Evolutionary conservation across 2,329 filamentous ascomycete species (phyloP), one percentile per base, ranked within the genome.

Genomic region (Penicillium palitans): DNA sequence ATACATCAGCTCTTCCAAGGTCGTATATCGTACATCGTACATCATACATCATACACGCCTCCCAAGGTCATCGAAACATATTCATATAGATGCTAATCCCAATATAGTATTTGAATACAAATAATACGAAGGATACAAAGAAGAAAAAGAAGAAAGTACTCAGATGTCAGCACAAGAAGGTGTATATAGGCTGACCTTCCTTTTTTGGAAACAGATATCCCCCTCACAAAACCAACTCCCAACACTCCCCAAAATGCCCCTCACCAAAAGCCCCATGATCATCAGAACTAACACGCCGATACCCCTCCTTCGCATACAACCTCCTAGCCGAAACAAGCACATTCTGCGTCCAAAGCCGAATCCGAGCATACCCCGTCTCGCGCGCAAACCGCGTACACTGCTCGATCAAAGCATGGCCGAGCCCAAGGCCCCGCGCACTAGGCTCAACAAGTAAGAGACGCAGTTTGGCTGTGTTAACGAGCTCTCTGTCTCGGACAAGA

Each of bases 301-400:
- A 68, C 2, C 66, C 66, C 41, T 66, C 60, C 15, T 54, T 61
- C 3, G n/a, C 15, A 57, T 68, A 68, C 7, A 68, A 13, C 19
- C 52, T 42, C 42, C 63, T 52, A 37, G 66, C 63, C 24, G 61
- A 45, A 17, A 48, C 48, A 6, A 68, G 52, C 3, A 61, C 41
- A 27, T 61, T 63, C 35, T 64, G 54, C 17, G 64, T 68, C 61
- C 64, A 64, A 17, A 68, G 56, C 13, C 52, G 50, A 15, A 66
- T 41, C 27, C 53, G 55, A 9, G 25, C 17, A 47, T 68, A 68
- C 24, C 58, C 58, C 12, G 25, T 51, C 42, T 65, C 49, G 17
- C 60, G 51, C 21, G 63, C 64, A 56, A 68, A 68, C 19, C 13
- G 35, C 13, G 59, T 56, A 44, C 66, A 68, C 33, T 62, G 46